phyloP scores from a whole-genome alignment of 306 rosid genomes.

The Casuarina equisetifolia region DNA sequence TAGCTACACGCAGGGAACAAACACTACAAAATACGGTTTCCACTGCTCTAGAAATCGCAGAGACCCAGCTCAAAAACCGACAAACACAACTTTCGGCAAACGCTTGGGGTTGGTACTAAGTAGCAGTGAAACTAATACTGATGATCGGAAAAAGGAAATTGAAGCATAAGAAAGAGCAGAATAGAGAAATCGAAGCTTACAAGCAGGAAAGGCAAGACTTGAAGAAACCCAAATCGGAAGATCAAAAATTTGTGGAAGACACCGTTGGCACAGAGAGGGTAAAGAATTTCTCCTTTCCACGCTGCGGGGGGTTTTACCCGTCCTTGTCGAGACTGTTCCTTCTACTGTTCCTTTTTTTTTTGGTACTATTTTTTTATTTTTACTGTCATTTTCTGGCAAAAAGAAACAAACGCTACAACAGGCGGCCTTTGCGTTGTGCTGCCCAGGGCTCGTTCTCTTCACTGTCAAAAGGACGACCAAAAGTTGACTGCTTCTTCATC shows the following conservation, averaged over 20 bases:
- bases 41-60: neutral
- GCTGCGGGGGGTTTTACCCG: conserved; percentile 26
- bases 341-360: neutral
- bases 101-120: neutral
- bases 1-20: conserved; percentile 9
- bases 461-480: neutral
- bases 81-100: neutral
- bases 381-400: neutral
- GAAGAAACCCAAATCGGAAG: conserved; percentile 22
- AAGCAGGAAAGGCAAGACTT: conserved; percentile 17
- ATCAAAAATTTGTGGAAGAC: conserved; percentile 27
- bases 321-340: conserved; percentile 24
- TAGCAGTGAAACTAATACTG: neutral
- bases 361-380: neutral
- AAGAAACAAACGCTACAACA: neutral
- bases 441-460: neutral
- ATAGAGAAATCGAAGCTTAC: conserved; percentile 33
- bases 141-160: neutral
- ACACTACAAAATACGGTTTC: conserved; percentile 18
- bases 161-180: conserved; percentile 6
- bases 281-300: conserved; percentile 21
- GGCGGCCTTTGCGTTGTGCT: neutral
- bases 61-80: neutral
- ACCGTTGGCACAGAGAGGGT: conserved; percentile 30
- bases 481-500: no score